Evolutionary conservation across 768 basidiomycete genomes (phyloP).

Genomic region (Candolleomyces aberdarensis): DNA sequence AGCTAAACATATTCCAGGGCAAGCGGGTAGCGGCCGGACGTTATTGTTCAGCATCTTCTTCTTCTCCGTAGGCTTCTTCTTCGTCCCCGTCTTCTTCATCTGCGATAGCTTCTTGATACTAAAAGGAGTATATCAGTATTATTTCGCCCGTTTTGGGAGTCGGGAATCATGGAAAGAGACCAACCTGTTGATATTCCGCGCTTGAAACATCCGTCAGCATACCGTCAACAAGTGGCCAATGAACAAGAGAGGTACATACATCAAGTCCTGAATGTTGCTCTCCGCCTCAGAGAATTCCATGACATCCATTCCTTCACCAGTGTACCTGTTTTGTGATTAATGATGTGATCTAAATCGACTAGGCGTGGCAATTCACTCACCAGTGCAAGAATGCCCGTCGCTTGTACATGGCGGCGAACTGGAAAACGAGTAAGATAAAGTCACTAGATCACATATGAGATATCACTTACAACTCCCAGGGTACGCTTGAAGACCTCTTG

Average conservation of each 20-base stretch:
- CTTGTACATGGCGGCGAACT: conserved; percentile 83
- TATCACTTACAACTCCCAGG: conserved; percentile 46
- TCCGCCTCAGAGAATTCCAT: conserved; percentile 88
- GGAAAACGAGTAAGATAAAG: conserved; percentile 5
- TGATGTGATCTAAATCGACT: neutral
- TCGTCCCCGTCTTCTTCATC: conserved; percentile 20
- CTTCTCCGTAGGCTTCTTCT: conserved; percentile 20
- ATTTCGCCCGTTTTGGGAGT: neutral
- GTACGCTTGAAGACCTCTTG: conserved; percentile 85
- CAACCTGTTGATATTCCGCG: conserved; percentile 86
- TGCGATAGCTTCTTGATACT: conserved; percentile 35
- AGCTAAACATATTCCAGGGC: neutral
- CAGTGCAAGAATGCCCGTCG: conserved; percentile 86
- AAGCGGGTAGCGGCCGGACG: neutral
- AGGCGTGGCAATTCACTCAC: conserved; percentile 26
- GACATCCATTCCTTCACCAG: conserved; percentile 86
- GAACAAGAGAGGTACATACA: conserved; percentile 46
- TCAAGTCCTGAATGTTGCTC: conserved; percentile 75
- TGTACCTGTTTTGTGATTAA: conserved; percentile 46
- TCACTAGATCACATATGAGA: neutral
- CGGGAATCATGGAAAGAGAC: conserved; percentile 1
- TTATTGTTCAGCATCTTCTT: conserved; percentile 16
- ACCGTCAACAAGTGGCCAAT: neutral
- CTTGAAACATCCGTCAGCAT: conserved; percentile 29
- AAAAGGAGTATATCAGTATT: neutral